Evolutionary conservation across 2,329 filamentous ascomycete species (phyloP).

Genomic region (Clarireedia monteithiana): DNA sequence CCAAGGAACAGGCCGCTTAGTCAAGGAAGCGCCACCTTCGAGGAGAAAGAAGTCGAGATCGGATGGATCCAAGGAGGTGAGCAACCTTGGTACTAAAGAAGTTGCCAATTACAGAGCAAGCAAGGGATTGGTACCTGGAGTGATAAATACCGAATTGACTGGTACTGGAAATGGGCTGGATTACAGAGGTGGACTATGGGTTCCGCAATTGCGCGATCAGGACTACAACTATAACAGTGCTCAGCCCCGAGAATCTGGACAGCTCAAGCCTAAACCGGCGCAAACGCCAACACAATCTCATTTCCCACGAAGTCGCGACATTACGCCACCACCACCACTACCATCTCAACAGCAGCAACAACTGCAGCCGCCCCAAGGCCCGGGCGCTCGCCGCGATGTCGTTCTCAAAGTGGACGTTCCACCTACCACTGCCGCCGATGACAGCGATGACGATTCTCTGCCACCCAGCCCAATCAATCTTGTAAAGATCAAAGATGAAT

Average conservation of each 20-base stretch:
- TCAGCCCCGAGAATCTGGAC: neutral
- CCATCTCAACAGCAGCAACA: neutral
- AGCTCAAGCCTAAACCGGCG: neutral
- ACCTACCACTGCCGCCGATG: neutral
- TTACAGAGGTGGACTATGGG: neutral
- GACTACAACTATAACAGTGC: neutral
- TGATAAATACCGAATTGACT: neutral
- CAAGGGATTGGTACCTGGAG: neutral
- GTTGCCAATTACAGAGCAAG: neutral
- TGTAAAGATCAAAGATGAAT: slow-evolving; percentile 21
- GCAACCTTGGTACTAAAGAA: neutral
- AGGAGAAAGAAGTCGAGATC: slow-evolving; percentile 1
- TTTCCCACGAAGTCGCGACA: neutral
- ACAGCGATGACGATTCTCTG: slow-evolving; percentile 5
- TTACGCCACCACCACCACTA: neutral
- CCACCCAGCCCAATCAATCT: slow-evolving; percentile 23
- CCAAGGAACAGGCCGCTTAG: slow-evolving; percentile 13
- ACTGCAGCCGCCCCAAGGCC: neutral
- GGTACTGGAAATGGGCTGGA: neutral
- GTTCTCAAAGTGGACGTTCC: neutral
- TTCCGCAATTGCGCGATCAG: neutral
- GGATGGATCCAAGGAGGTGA: neutral
- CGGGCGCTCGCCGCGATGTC: neutral
- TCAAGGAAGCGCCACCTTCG: slow-evolving; percentile 5
- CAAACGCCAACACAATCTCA: neutral